Base-by-base conservation (phyloP, 140 eudicot species). In the Anethum foeniculum region DNA sequence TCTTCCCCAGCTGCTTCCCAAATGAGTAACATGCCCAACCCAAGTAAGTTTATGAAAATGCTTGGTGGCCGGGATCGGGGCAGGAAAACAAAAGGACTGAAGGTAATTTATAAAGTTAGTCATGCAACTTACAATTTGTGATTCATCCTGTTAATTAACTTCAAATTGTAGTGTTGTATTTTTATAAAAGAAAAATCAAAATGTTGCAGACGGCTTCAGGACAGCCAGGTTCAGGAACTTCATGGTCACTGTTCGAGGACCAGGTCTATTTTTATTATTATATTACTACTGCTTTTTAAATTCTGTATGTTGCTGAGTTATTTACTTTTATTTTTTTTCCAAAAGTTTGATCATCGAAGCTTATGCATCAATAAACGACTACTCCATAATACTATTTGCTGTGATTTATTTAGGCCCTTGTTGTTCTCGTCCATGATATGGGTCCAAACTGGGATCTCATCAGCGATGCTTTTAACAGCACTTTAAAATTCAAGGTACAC, bases 361-460 rank as follows among this genome's bases (percentile, higher is more conserved):
- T 10, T 8, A 13, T 77, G 30, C 48, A 58, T 34, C 44, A 34
- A 34, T 14, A 6, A 6, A 71, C 1, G 18, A 32, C 7, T 48
- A 28, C 47, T 30, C 14, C 56, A 30, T 43, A 4, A n/a, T 75
- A 75, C 32, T 54, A 44, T 67, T 54, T 73, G 32, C 36, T 72
- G 71, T 68, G 79, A 34, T 71, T 30, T 72, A 36, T 38, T 75
- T 87, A 95, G 98, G 94, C 89, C 30, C 98, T 93, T 85, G 93
- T 93, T 81, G 98, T 93, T 81, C 89, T 93, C 72, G 98, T 87
- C 19, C 98, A 93, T 88, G 98, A 91, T 84, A 81, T 93, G 88
- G 98, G 98, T 78, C 98, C 98, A 23, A 90, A 93, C 79, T 93
- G 98, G 98, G 98, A 91, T 95, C 91, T 93, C 77, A 89, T 93